Evolutionary conservation across 768 basidiomycete genomes (phyloP), one percentile per base, ranked within the genome.

Genomic region (Lentinula guzmanii): DNA sequence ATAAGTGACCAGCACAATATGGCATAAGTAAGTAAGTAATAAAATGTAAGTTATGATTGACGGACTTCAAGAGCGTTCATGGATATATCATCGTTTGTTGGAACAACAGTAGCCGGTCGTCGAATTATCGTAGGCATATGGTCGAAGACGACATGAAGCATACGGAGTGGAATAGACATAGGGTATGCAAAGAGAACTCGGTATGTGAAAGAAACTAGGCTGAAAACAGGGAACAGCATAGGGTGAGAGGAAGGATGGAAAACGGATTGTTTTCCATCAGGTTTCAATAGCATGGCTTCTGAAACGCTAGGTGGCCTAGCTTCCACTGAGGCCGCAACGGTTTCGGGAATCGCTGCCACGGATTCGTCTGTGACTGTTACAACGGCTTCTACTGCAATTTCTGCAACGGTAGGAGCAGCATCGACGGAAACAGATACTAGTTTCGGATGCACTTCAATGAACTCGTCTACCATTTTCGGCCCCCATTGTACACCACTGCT

Each of bases 101-200:
- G 18, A n/a, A 50, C 6, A 34, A 13, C 6, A n/a, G 59, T 7
- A 34, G 31, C 6, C 21, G 46, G 33, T 61, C 53, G 50, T 52
- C 55, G 56, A 15, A 33, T 50, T 8, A 48, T 48, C 34, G 21
- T 62, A 61, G 63, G 39, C 48, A 64, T 53, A 37, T 55, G 62
- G 57, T 60, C 63, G 61, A 66, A 61, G 11, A 68, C 52, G 5
- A 65, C 60, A 46, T 68, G 62, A 48, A 75, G 55, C 48, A 81
- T 71, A 39, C 76, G 75, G 39, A 80, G 75, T 50, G 84, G 79
- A 52, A 86, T 65, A 18, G 78, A 73, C 52, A 86, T 69, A 21
- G 86, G 84, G 65, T 79, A 80, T 45, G 72, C 69, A 60, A 83
- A 72, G 65, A 82, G 76, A 55, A 82, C 62, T 51, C 75, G 78